Evolutionary conservation across 2,329 filamentous ascomycete genomes (phyloP).

Genomic region (Purpureocillium takamizusanense): DNA sequence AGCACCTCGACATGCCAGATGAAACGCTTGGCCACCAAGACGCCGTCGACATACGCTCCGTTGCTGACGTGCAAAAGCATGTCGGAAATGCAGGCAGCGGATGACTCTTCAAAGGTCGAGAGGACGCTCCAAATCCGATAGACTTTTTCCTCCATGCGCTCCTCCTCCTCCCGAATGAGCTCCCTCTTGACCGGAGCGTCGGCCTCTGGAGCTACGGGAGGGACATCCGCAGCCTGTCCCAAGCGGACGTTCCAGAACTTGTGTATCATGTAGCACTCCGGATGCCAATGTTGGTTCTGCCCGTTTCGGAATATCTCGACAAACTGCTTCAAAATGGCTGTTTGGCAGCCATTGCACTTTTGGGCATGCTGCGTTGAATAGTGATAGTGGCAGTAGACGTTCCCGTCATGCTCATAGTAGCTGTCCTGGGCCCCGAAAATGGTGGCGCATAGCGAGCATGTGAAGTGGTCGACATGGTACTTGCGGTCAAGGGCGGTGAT

Average conservation of each 20-base stretch:
- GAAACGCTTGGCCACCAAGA: slow-evolving; percentile 90
- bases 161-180: slow-evolving; percentile 73
- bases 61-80: slow-evolving; percentile 99
- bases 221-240: slow-evolving; percentile 47
- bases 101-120: slow-evolving; percentile 94
- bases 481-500: slow-evolving; percentile 96
- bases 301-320: slow-evolving; percentile 98
- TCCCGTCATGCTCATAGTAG: slow-evolving; percentile 95
- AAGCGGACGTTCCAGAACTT: slow-evolving; percentile 99
- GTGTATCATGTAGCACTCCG: slow-evolving; percentile 99
- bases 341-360: slow-evolving; percentile 92
- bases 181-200: slow-evolving; percentile 58
- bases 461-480: slow-evolving; percentile 99
- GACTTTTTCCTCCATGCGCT: slow-evolving; percentile 94
- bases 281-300: slow-evolving; percentile 98
- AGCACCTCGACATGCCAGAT: slow-evolving; percentile 93
- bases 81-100: slow-evolving; percentile 94
- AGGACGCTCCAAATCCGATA: slow-evolving; percentile 97
- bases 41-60: slow-evolving; percentile 88
- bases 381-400: slow-evolving; percentile 97
- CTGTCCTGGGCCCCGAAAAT: slow-evolving; percentile 98
- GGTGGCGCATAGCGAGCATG: slow-evolving; percentile 91
- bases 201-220: slow-evolving; percentile 30
- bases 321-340: slow-evolving; percentile 96
- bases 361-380: slow-evolving; percentile 97